Conservation (phyloP, 768 basidiomycete genomes). For the Calocybe gangraenosa region DNA sequence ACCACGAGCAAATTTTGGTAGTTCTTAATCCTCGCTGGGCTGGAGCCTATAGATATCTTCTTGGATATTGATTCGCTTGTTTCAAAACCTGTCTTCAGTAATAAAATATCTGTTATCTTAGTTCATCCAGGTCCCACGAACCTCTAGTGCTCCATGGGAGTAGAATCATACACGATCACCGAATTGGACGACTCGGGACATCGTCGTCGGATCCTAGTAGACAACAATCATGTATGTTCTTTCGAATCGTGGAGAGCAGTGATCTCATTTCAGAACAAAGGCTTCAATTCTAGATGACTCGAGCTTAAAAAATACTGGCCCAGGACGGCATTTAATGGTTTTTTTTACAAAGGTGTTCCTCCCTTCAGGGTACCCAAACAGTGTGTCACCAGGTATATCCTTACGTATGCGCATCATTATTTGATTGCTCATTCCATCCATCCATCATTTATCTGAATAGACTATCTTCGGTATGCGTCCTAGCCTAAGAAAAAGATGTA, state of each 20-base stretch:
- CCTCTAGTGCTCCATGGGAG: background rate
- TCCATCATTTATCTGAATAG: conserved; percentile 24
- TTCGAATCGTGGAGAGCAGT: background rate
- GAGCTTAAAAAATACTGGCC: background rate
- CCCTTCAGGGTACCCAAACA: conserved; percentile 58
- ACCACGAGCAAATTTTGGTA: no score
- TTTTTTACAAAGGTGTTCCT: conserved; percentile 49
- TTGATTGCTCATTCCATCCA: background rate
- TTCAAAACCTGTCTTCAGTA: no score
- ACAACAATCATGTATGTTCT: conserved; percentile 11
- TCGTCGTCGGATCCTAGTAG: conserved; percentile 7
- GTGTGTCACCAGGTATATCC: conserved; percentile 51
- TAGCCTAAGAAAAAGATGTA: background rate
- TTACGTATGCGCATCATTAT: background rate
- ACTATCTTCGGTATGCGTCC: conserved; percentile 47
- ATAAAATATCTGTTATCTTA: no score
- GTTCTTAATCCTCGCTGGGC: no score
- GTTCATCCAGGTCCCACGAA: no score
- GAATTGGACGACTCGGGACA: conserved; percentile 21
- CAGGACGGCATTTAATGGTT: conserved; percentile 17
- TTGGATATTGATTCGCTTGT: no score
- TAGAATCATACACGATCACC: conserved; percentile 4
- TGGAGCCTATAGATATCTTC: no score
- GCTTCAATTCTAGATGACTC: conserved; percentile 5
- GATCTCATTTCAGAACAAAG: conserved; percentile 4